phyloP scores from a whole-genome alignment of 1,284 basidiomycete species.

The Ustilago cynodontis region DNA sequence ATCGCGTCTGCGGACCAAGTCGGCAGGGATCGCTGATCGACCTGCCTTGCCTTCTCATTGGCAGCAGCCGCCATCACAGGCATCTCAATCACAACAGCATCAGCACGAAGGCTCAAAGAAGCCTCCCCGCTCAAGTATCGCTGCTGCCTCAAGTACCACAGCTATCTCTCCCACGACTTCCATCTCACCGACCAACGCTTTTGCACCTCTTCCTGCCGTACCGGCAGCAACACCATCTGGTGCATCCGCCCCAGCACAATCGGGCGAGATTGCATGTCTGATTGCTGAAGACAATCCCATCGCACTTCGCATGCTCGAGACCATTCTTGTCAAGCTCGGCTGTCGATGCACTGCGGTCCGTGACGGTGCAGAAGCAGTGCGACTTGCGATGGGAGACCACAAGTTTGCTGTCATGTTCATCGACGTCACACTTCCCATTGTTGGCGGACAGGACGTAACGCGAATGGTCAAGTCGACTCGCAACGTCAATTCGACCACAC shows the following conservation, averaged over 20 bases:
- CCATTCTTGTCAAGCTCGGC: constrained; percentile 87
- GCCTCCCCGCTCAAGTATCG: constrained; percentile 6
- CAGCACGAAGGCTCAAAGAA: constrained; percentile 24
- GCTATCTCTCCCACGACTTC: constrained; percentile 26
- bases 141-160: constrained; percentile 7
- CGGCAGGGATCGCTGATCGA: constrained; percentile 72
- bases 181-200: constrained; percentile 32
- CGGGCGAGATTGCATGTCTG: constrained; percentile 81
- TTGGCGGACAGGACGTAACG: constrained; percentile 91
- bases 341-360: constrained; percentile 93
- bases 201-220: constrained; percentile 11
- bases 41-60: constrained; percentile 42
- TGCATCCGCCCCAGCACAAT: constrained; percentile 20
- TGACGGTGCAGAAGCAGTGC: constrained; percentile 95
- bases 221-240: constrained; percentile 8
- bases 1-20: constrained; percentile 86
- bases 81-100: not conserved
- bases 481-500: constrained; percentile 86
- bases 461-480: constrained; percentile 94
- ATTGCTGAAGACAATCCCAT: constrained; percentile 97
- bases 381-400: constrained; percentile 95
- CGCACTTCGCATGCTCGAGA: constrained; percentile 77
- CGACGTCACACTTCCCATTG: constrained; percentile 90
- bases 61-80: constrained; percentile 15
- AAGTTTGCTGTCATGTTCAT: constrained; percentile 80